Evolutionary conservation across 1,284 basidiomycete genomes (phyloP).

Genomic region (Cutaneotrichosporon curvatum): DNA sequence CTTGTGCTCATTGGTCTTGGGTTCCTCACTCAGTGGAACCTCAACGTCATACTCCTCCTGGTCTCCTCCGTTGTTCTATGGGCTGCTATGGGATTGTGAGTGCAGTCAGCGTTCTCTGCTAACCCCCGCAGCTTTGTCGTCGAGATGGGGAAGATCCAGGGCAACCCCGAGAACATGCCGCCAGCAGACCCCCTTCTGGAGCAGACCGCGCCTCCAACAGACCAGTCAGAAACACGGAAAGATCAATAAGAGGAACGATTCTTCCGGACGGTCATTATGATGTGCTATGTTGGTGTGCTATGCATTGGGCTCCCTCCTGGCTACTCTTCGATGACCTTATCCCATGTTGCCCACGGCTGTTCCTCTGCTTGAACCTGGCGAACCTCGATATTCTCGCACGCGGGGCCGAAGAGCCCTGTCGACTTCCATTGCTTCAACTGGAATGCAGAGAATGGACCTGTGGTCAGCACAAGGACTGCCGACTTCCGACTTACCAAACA

Average conservation of each 20-base stretch:
- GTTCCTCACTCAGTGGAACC: conserved; percentile 39
- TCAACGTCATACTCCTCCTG: conserved; percentile 37
- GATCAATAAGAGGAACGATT: conserved; percentile 17
- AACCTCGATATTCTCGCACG: conserved; percentile 46
- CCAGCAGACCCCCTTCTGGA: conserved; percentile 7
- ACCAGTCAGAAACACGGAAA: conserved; percentile 22
- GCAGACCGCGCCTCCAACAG: neutral
- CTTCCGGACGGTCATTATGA: too few relatives aligned
- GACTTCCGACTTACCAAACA: conserved; percentile 37
- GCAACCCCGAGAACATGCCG: conserved; percentile 38
- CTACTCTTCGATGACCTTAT: conserved; percentile 22
- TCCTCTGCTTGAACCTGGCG: conserved; percentile 20
- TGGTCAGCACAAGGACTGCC: neutral
- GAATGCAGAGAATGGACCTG: conserved; percentile 41
- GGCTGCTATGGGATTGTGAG: conserved; percentile 42
- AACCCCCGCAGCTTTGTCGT: conserved; percentile 37
- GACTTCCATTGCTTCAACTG: conserved; percentile 39
- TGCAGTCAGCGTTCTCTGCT: neutral
- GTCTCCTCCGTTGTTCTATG: conserved; percentile 32
- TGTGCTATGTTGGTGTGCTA: neutral
- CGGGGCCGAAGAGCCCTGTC: conserved; percentile 44
- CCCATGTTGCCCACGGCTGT: conserved; percentile 40
- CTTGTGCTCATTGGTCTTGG: conserved; percentile 38
- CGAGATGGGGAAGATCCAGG: conserved; percentile 36
- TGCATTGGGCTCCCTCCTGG: conserved; percentile 3